Percentiles rank a stretch among this genome's conserved stretches.
These are phyloP conservation scores for Bryoerythrophyllum caledonicum DNA, from an alignment of 225 moss, liverwort and hornwort genomes.

Conservation along the genomic window DNA sequence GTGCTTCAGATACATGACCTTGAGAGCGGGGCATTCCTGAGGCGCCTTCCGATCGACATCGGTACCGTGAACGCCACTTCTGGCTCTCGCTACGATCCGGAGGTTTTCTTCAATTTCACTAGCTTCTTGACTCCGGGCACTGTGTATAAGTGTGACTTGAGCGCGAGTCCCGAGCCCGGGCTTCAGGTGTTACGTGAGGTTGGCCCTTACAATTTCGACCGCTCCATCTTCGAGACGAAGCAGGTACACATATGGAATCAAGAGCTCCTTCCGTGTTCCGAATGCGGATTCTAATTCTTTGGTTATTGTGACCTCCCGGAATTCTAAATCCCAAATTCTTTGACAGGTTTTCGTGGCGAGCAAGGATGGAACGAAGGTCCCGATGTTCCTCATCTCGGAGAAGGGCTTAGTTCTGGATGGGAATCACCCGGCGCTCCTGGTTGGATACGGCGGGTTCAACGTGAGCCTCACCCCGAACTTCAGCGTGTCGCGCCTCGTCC, in stretches of 20 bases:
- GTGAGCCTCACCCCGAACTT: constrained; percentile 88
- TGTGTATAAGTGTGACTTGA: constrained; percentile 64
- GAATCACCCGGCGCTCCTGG: constrained; percentile 65
- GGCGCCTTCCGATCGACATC: constrained; percentile 69
- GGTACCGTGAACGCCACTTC: constrained; percentile 71
- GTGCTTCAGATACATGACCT: constrained; percentile 72
- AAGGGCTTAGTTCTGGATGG: constrained; percentile 58
- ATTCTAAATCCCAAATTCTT: neutral
- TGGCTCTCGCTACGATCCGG: constrained; percentile 56
- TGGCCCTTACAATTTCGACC: constrained; percentile 64
- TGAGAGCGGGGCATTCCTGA: constrained; percentile 52
- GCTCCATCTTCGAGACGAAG: constrained; percentile 67
- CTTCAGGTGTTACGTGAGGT: constrained; percentile 63
- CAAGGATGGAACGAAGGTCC: constrained; percentile 78
- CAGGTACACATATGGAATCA: constrained; percentile 54
- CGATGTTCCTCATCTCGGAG: constrained; percentile 75
- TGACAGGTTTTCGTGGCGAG: constrained; percentile 72
- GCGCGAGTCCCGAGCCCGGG: constrained; percentile 34
- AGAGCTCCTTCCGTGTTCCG: neutral
- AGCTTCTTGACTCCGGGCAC: constrained; percentile 89
- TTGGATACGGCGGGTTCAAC: constrained; percentile 93
- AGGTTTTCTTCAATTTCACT: constrained; percentile 79
- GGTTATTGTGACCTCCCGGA: constrained; percentile 50
- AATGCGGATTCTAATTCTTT: neutral
- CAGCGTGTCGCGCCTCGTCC: constrained; percentile 74